Conservation (phyloP, 2,329 filamentous ascomycete genomes). For the Cercospora sp. region DNA sequence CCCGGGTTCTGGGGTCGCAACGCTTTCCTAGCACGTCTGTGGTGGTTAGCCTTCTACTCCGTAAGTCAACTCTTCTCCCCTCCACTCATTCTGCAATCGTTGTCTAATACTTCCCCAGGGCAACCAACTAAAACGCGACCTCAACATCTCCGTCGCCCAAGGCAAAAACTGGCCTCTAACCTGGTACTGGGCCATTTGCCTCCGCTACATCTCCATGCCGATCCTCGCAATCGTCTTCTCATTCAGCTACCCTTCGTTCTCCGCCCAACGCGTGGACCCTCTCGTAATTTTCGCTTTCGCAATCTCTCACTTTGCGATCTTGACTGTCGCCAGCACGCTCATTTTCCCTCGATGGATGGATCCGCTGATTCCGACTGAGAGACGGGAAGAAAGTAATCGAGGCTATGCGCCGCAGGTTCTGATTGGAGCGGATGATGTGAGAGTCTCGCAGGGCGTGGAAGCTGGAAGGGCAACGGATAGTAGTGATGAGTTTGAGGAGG, state of each 20-base stretch:
- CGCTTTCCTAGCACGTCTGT: slow-evolving; percentile 42
- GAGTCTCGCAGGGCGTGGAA: not conserved
- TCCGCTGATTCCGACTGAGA: slow-evolving; percentile 51
- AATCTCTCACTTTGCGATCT: slow-evolving; percentile 31
- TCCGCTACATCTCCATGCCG: slow-evolving; percentile 54
- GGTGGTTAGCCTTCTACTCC: slow-evolving; percentile 59
- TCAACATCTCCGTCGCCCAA: slow-evolving; percentile 55
- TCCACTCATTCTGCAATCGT: no score
- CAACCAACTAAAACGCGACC: slow-evolving; percentile 46
- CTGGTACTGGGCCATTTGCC: slow-evolving; percentile 51
- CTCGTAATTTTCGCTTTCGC: slow-evolving; percentile 49
- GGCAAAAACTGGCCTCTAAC: slow-evolving; percentile 61
- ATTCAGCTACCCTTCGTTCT: slow-evolving; percentile 53
- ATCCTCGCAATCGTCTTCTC: slow-evolving; percentile 55
- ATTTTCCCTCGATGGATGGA: slow-evolving; percentile 57
- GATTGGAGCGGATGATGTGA: slow-evolving; percentile 5
- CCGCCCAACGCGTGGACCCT: slow-evolving; percentile 43
- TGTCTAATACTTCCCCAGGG: not conserved
- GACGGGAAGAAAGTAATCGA: slow-evolving; percentile 47
- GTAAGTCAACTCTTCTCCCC: slow-evolving; percentile 42
- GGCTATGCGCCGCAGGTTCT: slow-evolving; percentile 18
- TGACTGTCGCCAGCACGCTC: slow-evolving; percentile 48
- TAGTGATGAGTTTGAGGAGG: slow-evolving; percentile 3
- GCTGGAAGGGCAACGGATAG: not conserved
- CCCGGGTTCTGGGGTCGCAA: slow-evolving; percentile 9